Conservation (phyloP, 1,139 yeast species). For the Debaryomycetaceae sp. region DNA sequence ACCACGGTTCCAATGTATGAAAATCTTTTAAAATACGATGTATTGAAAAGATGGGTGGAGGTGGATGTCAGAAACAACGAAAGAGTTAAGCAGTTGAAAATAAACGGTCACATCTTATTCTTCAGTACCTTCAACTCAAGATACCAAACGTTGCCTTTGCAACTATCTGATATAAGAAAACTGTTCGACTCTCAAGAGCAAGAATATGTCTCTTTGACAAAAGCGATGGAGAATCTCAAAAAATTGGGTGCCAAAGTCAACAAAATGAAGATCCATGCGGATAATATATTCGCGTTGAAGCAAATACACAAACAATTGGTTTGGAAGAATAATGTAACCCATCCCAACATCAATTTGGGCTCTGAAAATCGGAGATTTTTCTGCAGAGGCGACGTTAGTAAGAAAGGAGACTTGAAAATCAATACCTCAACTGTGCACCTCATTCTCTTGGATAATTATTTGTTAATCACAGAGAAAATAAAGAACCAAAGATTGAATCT, state of each 20-base stretch:
- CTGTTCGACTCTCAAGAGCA: conserved; percentile 45
- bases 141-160: conserved; percentile 66
- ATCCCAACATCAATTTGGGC: conserved; percentile 48
- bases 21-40: conserved; percentile 36
- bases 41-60: conserved; percentile 52
- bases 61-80: conserved; percentile 37
- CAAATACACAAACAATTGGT: conserved; percentile 45
- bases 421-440: conserved; percentile 50
- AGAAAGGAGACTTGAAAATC: conserved; percentile 62
- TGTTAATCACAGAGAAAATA: conserved; percentile 59
- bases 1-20: conserved; percentile 36
- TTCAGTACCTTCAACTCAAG: conserved; percentile 77
- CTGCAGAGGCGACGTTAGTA: conserved; percentile 55
- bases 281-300: conserved; percentile 48
- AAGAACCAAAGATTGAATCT: conserved; percentile 22
- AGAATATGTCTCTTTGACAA: conserved; percentile 52
- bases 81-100: conserved; percentile 41
- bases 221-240: conserved; percentile 47
- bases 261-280: conserved; percentile 54
- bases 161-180: conserved; percentile 56
- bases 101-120: conserved; percentile 59
- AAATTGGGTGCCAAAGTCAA: conserved; percentile 37
- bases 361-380: conserved; percentile 57
- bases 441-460: conserved; percentile 68
- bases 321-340: conserved; percentile 41